Base-by-base conservation (phyloP, 2,329 filamentous ascomycete genomes). In the Exophiala lecanii-corni region DNA sequence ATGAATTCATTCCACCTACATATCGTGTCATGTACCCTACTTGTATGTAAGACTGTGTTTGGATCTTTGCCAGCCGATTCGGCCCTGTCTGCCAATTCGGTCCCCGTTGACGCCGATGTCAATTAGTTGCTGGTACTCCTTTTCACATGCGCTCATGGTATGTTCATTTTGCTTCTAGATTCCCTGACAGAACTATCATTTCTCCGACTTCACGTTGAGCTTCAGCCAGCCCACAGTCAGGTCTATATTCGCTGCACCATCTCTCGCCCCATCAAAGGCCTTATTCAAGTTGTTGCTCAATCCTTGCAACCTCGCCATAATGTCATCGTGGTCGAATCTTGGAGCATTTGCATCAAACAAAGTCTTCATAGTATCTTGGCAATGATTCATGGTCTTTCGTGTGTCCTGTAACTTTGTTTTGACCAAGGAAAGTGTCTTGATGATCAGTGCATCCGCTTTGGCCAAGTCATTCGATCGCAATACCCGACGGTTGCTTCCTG, bases 351-450 rank as follows among this genome's bases (percentile, higher is more conserved):
- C 16, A 35, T 52, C 50, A 17, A 49, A 52, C 21, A 49, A 34
- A 12, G 30, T 25, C 38, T 40, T 52, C 50, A 52, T 52, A 3
- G 43, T 33, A 25, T 17, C 36, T 20, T 52, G 50, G 31, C 50
- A 49, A n/a, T 17, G 40, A 23, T 47, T 45, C 21, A 50, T 47
- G 18, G 18, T 39, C 16, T 28, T 43, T 19, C 33, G 32, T 5
- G 43, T 38, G 21, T 47, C 37, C 21, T 45, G 36, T 7, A 53
- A 34, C 18, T 41, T 46, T n/a, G 25, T 21, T 30, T 53, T 53
- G 35, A 53, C 46, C 7, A 42, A 15, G 4, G 33, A 35, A 6
- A 53, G 17, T 26, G 46, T 40, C 36, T 43, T 43, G 17, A 30
- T 34, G 28, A 49, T 43, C 13, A 39, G 32, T 2, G 32, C 28